Base-by-base conservation (phyloP, 2,329 filamentous ascomycete species). In the Magnaporthiopsis rhizophila region DNA sequence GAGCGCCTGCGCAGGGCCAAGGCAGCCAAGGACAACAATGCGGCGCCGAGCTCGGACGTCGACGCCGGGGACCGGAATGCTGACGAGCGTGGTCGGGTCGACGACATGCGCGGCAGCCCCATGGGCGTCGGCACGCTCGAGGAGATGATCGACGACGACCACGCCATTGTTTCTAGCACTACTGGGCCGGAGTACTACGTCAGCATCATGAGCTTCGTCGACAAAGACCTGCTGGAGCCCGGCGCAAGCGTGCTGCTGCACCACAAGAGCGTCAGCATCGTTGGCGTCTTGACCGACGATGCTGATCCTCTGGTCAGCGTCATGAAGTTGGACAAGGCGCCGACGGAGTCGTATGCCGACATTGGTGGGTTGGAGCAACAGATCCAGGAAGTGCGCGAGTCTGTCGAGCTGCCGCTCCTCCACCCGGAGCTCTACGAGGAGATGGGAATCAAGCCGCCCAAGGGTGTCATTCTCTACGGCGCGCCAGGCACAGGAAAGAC, bases 381-480 rank as follows among this genome's bases (percentile, higher is more conserved):
- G 77, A 99, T 99, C 66, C 95, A 99, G 75, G 95, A 99, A 79
- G 95, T 99, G 59, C 86, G 95, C 70, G 95, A 99, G 80, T 96
- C 95, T 1, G 95, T 99, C 65, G 95, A 99, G 80, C 79, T 99
- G 72, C 95, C 95, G 6, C 82, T 99, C 68, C 83, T 99, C 66
- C 95, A 99, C 75, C 95, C 95, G 0, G 95, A 99, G 78, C 81
- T 99, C 63, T 99, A 99, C 78, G 95, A 99, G 78, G 95, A 99
- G 81, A 99, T 99, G 95, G 95, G 95, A 73, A 98, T 99, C 84
- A 99, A 99, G 79, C 95, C 95, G 5, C 95, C 95, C 66, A 99
- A 99, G 85, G 95, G 95, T 84, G 95, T 99, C 71, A 99, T 99
- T 73, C 88, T 99, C 32, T 99, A 99, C 76, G 95, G 95, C 79